Evolutionary conservation across 768 basidiomycete species (phyloP).

Genomic region (Pleurotus ostreatus): DNA sequence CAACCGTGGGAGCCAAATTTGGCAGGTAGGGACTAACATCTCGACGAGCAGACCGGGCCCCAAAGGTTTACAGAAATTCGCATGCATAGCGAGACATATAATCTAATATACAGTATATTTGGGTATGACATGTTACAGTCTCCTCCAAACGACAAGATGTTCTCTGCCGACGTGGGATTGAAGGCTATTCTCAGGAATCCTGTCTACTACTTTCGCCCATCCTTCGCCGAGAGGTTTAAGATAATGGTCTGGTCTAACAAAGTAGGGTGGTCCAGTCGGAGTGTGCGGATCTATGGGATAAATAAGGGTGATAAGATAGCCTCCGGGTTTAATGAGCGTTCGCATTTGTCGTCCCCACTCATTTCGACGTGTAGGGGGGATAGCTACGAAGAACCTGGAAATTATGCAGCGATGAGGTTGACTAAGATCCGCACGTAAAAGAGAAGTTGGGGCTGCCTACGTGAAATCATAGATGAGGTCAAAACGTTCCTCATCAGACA

Average conservation of each 20-base stretch:
- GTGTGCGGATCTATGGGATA: constrained; percentile 47
- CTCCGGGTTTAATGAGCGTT: constrained; percentile 54
- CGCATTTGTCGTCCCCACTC: constrained; percentile 60
- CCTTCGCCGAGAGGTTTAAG: constrained; percentile 40
- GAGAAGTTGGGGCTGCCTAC: constrained; percentile 22
- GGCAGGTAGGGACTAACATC: too few species aligned
- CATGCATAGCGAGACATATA: too few species aligned
- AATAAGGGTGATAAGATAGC: constrained; percentile 55
- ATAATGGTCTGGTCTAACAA: constrained; percentile 55
- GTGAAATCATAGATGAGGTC: constrained; percentile 69
- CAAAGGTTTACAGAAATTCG: too few species aligned
- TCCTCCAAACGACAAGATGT: constrained; percentile 52
- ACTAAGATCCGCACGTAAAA: neutral
- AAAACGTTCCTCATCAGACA: constrained; percentile 34
- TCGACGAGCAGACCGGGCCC: too few species aligned
- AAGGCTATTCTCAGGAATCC: constrained; percentile 39
- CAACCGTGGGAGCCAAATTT: too few species aligned
- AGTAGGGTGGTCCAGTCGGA: constrained; percentile 59
- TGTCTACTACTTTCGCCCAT: constrained; percentile 54
- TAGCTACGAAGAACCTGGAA: constrained; percentile 76
- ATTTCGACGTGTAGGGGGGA: constrained; percentile 47
- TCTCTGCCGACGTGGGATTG: constrained; percentile 43
- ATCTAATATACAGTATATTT: too few species aligned
- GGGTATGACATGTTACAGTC: constrained; percentile 9
- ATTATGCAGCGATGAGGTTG: constrained; percentile 23